Base-by-base conservation (phyloP, 2,329 filamentous ascomycete species). In the Endoconidiophora polonica region DNA sequence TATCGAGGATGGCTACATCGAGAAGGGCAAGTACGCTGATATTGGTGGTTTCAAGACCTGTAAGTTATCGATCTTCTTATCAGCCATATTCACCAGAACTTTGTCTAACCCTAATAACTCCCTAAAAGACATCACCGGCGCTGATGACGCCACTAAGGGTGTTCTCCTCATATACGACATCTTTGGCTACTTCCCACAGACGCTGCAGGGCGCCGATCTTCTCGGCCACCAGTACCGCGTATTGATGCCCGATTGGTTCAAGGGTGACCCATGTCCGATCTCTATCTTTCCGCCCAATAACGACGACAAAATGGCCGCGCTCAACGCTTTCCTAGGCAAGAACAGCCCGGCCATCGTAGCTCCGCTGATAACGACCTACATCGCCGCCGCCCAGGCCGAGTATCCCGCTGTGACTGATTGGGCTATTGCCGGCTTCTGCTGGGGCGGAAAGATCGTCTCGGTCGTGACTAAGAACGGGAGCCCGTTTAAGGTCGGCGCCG, bases 221-320 rank as follows among this genome's bases (percentile, higher is more conserved):
- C 66, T 82, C 22, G 69, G 76, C 42, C 72, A 66, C 65, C 77
- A 83, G 60, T 91, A 93, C 70, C 79, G 79, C 57, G 84, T 94
- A 57, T 87, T 88, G 66, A 88, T 95, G 55, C 88, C 88, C 24
- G 88, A 95, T 67, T 90, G 85, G 73, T 94, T 94, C 69, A 74
- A 83, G 54, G 87, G 85, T 62, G 72, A 76, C 56, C 82, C 85
- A 2, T 66, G 66, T 58, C 65, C 68, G 46, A 71, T 78, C 62
- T 68, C 68, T 59, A 65, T 72, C 74, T 77, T 77, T 61, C 81
- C 81, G 2, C 74, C 79, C 22, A 64, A 78, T 63, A 83, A 65
- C 4, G 66, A 74, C 4, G 78, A 84, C 57, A 81, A 84, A 65
- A 63, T 76, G 60, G 67, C 74, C 62, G 68, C 67, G 23, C 66